A percentile compares a stretch with the other conserved stretches of the same genome.
These are phyloP conservation scores for Melastoma malabathricum DNA, from an alignment of 345 rosid genomes.

Conservation along the genomic window DNA sequence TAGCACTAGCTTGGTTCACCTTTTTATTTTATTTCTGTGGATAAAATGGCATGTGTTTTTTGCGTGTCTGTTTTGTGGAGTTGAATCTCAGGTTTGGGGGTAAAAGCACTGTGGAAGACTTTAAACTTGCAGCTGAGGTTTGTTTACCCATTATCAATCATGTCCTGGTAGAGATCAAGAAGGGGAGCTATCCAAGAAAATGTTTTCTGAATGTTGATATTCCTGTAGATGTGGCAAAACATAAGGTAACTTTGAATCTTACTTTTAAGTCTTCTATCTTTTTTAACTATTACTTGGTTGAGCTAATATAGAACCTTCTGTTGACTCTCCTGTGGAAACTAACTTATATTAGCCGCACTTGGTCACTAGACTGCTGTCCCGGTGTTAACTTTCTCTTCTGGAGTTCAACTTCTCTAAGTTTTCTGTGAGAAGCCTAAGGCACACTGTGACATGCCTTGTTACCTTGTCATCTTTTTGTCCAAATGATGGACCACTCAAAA, in stretches of 20 bases:
- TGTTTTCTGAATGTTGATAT: conserved; percentile 76
- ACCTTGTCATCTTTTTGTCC: too few relatives aligned
- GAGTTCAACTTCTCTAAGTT: too few relatives aligned
- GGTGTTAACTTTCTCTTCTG: too few relatives aligned
- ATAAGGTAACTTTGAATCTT: conserved; percentile 42
- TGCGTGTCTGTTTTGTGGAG: conserved; percentile 2
- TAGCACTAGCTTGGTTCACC: too few relatives aligned
- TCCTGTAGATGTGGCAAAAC: conserved; percentile 56
- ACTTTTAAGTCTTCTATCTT: neutral
- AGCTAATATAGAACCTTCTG: too few relatives aligned
- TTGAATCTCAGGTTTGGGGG: conserved; percentile 46
- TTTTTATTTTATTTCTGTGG: neutral
- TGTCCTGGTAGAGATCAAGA: conserved; percentile 40
- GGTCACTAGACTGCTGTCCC: too few relatives aligned
- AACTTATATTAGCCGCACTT: too few relatives aligned
- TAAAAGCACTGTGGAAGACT: conserved; percentile 40
- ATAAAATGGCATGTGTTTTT: neutral
- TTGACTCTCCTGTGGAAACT: too few relatives aligned
- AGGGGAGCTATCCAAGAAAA: conserved; percentile 35
- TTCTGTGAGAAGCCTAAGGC: too few relatives aligned
- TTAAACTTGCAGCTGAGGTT: conserved; percentile 62
- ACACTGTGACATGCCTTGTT: too few relatives aligned
- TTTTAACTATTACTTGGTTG: too few relatives aligned
- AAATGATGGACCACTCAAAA: too few relatives aligned
- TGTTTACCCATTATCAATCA: conserved; percentile 62